Percentiles rank a stretch among this genome's conserved stretches.
These are phyloP conservation scores for Claviceps pazoutovae DNA, from an alignment of 2,329 filamentous ascomycete species.

Conservation along the genomic window DNA sequence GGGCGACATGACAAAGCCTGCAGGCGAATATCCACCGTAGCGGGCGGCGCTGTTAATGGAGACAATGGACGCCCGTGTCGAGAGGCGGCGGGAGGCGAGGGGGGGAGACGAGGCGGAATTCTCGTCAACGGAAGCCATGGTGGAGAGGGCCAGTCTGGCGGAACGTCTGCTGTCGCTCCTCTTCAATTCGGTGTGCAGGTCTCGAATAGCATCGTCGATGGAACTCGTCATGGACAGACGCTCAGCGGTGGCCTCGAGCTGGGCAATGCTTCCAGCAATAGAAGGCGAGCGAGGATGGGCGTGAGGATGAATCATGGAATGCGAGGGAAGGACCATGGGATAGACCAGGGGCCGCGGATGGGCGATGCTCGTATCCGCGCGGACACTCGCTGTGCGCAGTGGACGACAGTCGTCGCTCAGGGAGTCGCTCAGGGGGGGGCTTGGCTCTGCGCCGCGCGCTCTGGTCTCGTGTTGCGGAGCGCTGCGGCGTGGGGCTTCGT, in stretches of 20 bases:
- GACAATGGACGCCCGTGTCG: slow-evolving; percentile 47
- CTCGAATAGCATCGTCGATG: slow-evolving; percentile 64
- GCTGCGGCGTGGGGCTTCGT: no score
- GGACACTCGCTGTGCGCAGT: slow-evolving; percentile 24
- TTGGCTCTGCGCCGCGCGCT: slow-evolving; percentile 3
- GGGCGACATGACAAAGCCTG: slow-evolving; percentile 53
- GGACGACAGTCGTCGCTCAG: slow-evolving; percentile 10
- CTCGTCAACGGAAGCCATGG: slow-evolving; percentile 6
- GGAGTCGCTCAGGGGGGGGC: slow-evolving; percentile 4
- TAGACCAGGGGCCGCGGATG: slow-evolving; percentile 33
- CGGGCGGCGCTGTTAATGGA: slow-evolving; percentile 54
- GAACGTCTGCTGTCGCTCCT: slow-evolving; percentile 53
- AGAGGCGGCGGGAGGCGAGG: slow-evolving; percentile 29
- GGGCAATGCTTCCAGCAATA: slow-evolving; percentile 53
- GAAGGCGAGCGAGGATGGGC: slow-evolving; percentile 16
- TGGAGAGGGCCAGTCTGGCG: slow-evolving; percentile 40
- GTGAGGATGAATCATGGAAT: no score
- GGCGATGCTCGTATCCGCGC: slow-evolving; percentile 29
- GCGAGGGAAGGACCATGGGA: slow-evolving; percentile 23
- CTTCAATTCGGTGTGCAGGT: slow-evolving; percentile 58
- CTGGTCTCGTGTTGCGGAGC: background rate
- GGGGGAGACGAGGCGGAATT: slow-evolving; percentile 5
- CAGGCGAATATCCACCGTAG: slow-evolving; percentile 56
- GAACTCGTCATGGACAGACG: slow-evolving; percentile 60
- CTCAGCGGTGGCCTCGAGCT: slow-evolving; percentile 63